Base-by-base conservation (phyloP, 129 eudicot species). In the Escallonia rubra region DNA sequence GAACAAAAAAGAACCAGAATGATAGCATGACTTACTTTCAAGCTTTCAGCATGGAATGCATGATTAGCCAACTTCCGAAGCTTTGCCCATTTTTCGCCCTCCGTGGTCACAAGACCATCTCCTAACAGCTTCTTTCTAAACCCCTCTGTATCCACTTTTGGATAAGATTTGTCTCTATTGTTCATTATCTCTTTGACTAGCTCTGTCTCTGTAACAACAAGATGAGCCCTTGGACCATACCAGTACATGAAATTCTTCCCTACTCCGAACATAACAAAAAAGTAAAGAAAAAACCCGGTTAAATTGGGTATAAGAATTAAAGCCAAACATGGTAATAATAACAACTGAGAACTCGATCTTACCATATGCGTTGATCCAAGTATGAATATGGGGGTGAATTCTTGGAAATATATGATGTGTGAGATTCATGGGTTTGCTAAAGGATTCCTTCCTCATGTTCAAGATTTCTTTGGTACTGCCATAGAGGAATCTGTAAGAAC, bases 11-110 rank as follows among this genome's bases (percentile, higher is more conserved):
- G 34, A 23, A 23, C 34, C 34, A 23, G 34, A 0, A 23, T 23
- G 34, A 23, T 23, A 23, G 34, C 34, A 23, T 7, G 47, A 61
- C 58, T 7, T 65, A 71, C 78, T 58, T 60, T 71, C 51, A 72
- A 46, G 68, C 74, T 52, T 13, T 72, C 77, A 9, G 69, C 82
- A 72, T 72, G 55, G 69, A 78, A 78, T 8, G 77, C 73, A 49
- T 72, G 77, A 52, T 66, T 78, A 2, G 82, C 73, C 51, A 78
- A 57, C 46, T 71, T 78, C 51, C 77, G 15, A 10, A 71, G 51
- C 56, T 65, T 77, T 9, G 41, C 71, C 82, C 82, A 71, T 73
- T 71, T 71, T 44, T 62, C 70, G 42, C 78, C 82, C 46, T 78
- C 66, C 1, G 73, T 49, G 44, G 64, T 16, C 40, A 61, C 49